Conservation (phyloP, 2,329 filamentous ascomycete species). For the Diplodia mutila region DNA sequence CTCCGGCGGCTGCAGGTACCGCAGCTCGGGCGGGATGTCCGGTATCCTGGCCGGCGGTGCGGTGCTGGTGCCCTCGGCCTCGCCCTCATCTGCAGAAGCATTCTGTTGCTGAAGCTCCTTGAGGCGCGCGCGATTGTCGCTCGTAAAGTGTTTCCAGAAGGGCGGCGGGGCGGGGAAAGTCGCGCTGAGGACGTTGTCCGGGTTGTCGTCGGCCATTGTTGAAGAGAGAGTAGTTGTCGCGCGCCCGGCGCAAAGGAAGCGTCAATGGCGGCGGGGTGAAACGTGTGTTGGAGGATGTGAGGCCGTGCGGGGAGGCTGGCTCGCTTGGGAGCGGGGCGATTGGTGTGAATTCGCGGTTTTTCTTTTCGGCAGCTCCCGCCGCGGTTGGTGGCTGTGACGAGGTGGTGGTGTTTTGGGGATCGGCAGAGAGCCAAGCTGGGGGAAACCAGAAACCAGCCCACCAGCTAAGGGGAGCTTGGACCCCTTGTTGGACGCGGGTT, state of each 20-base stretch:
- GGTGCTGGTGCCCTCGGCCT: too few species aligned
- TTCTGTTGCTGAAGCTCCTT: constrained; percentile 49
- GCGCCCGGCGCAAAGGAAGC: too few species aligned
- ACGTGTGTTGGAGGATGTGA: background rate
- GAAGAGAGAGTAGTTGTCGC: background rate
- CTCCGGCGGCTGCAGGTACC: constrained; percentile 77
- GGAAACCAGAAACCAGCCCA: background rate
- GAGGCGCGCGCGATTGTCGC: constrained; percentile 69
- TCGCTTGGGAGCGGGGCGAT: background rate
- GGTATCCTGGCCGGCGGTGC: background rate
- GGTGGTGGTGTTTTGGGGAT: background rate
- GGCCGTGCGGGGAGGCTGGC: background rate
- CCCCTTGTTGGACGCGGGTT: background rate
- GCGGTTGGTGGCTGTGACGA: background rate
- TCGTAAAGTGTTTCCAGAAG: constrained; percentile 87
- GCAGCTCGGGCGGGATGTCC: constrained; percentile 70
- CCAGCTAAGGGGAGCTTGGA: constrained; percentile 26
- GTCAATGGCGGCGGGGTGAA: too few species aligned
- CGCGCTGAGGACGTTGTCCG: constrained; percentile 53
- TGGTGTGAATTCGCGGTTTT: background rate
- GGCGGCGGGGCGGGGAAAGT: constrained; percentile 85
- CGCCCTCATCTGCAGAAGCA: constrained; percentile 34
- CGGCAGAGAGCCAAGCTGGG: background rate
- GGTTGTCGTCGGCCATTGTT: constrained; percentile 63
- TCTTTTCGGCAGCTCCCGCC: background rate